These are phyloP conservation scores for Rhynchosporium agropyri DNA, from an alignment of 2,329 filamentous ascomycete species.

Conservation along the genomic window DNA sequence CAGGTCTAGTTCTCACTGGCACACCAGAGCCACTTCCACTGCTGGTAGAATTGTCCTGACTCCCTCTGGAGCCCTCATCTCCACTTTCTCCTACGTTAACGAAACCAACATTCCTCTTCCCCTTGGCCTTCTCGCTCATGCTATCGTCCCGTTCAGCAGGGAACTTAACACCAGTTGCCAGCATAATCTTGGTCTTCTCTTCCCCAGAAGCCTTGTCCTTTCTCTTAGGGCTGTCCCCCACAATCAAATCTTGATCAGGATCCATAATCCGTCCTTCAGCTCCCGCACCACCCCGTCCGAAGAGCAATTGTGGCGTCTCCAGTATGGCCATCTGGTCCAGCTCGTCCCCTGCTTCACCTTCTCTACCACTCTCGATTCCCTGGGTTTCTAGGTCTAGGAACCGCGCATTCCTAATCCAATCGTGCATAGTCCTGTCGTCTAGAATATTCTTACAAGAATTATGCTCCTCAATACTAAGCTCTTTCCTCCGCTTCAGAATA, in stretches of 20 bases:
- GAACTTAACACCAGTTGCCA: background rate
- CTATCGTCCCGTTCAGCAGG: background rate
- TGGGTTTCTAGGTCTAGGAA: slow-evolving; percentile 45
- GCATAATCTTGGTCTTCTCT: slow-evolving; percentile 4
- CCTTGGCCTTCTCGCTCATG: slow-evolving; percentile 8
- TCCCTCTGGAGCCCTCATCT: background rate
- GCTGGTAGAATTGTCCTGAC: background rate
- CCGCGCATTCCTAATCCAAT: slow-evolving; percentile 59
- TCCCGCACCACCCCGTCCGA: slow-evolving; percentile 43
- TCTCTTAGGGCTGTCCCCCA: slow-evolving; percentile 23
- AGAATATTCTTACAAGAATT: slow-evolving; percentile 58
- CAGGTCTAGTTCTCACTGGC: background rate
- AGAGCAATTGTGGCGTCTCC: slow-evolving; percentile 51
- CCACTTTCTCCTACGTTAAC: background rate
- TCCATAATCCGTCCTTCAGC: slow-evolving; percentile 19
- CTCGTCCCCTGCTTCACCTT: too few relatives aligned
- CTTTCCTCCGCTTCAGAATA: slow-evolving; percentile 71
- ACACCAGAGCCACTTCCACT: background rate
- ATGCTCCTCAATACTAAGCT: slow-evolving; percentile 73
- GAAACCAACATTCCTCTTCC: slow-evolving; percentile 15
- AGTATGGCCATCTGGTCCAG: slow-evolving; percentile 52
- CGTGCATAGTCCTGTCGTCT: slow-evolving; percentile 59
- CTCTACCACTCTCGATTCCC: slow-evolving; percentile 38
- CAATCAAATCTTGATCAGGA: slow-evolving; percentile 36
- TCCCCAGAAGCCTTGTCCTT: slow-evolving; percentile 12